These are phyloP conservation scores for Pichia terricola DNA, from an alignment of 1,139 yeast genomes.

Conservation along the genomic window DNA sequence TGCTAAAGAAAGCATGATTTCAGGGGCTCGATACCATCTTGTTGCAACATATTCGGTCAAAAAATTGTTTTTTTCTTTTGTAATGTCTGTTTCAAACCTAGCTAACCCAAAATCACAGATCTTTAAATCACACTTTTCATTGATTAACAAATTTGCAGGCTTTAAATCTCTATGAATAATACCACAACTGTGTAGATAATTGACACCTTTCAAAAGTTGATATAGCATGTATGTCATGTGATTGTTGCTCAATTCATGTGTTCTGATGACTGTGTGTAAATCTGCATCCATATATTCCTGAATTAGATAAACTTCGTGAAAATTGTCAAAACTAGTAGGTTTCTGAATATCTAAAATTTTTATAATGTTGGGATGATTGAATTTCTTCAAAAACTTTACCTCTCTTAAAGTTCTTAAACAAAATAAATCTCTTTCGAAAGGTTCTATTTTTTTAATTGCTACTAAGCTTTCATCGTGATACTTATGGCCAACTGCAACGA, in stretches of 20 bases:
- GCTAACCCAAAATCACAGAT: slow-evolving; percentile 95
- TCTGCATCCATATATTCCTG: slow-evolving; percentile 98
- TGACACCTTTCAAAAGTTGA: slow-evolving; percentile 82
- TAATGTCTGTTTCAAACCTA: slow-evolving; percentile 31
- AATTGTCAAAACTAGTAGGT: slow-evolving; percentile 64
- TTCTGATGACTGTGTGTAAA: slow-evolving; percentile 78
- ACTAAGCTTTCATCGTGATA: slow-evolving; percentile 68
- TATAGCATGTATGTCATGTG: slow-evolving; percentile 90
- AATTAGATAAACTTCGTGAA: slow-evolving; percentile 81
- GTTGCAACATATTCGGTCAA: slow-evolving; percentile 98
- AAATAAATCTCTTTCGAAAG: slow-evolving; percentile 82
- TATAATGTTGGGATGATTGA: slow-evolving; percentile 82
- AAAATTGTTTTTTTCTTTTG: slow-evolving; percentile 33
- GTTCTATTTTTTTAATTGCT: slow-evolving; percentile 91
- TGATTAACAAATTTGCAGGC: slow-evolving; percentile 78
- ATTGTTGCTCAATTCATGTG: slow-evolving; percentile 80
- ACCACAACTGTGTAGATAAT: slow-evolving; percentile 83
- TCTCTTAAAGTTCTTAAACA: slow-evolving; percentile 88
- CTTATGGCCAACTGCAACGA: slow-evolving; percentile 85
- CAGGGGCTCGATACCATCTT: slow-evolving; percentile 96
- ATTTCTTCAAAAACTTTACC: slow-evolving; percentile 76
- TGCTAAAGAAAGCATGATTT: slow-evolving; percentile 88
- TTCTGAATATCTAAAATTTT: slow-evolving; percentile 81
- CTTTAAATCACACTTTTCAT: slow-evolving; percentile 88
- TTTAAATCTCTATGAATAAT: slow-evolving; percentile 90